Conservation (phyloP, 139 green algal species). For the Chlorella sp. region DNA sequence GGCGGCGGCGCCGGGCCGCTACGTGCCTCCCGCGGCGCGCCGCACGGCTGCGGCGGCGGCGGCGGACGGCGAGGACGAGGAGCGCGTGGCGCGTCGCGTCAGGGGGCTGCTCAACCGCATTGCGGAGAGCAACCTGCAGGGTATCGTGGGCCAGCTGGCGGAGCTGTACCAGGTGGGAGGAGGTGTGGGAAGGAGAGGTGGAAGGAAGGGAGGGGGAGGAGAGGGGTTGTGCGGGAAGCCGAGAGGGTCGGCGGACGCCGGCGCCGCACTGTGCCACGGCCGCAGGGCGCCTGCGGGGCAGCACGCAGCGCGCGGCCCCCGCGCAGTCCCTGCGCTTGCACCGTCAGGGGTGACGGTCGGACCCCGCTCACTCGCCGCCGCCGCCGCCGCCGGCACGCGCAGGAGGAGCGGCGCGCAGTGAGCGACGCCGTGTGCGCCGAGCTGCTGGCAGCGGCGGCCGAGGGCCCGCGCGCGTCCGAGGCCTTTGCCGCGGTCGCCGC, state of each 20-base stretch:
- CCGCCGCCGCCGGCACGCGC: too few species aligned
- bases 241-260: too few species aligned
- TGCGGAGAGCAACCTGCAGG: slow-evolving; percentile 70
- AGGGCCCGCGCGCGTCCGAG: slow-evolving; percentile 73
- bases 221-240: too few species aligned
- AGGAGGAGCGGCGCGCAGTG: slow-evolving; percentile 52
- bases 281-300: too few species aligned
- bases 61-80: slow-evolving; percentile 3
- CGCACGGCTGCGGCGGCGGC: slow-evolving; percentile 17
- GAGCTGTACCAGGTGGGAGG: slow-evolving; percentile 67
- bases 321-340: too few species aligned
- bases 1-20: slow-evolving; percentile 31
- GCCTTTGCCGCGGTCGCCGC: slow-evolving; percentile 74
- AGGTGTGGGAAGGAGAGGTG: too few species aligned
- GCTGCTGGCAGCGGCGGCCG: slow-evolving; percentile 58
- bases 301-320: too few species aligned
- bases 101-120: slow-evolving; percentile 80
- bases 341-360: too few species aligned
- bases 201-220: too few species aligned
- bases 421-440: slow-evolving; percentile 45
- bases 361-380: too few species aligned
- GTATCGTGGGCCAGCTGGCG: slow-evolving; percentile 58
- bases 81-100: slow-evolving; percentile 52
- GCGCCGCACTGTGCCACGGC: too few species aligned
- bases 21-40: slow-evolving; percentile 66